Base-by-base conservation (phyloP, 257 asterid genomes). In the Petunia axillaris region DNA sequence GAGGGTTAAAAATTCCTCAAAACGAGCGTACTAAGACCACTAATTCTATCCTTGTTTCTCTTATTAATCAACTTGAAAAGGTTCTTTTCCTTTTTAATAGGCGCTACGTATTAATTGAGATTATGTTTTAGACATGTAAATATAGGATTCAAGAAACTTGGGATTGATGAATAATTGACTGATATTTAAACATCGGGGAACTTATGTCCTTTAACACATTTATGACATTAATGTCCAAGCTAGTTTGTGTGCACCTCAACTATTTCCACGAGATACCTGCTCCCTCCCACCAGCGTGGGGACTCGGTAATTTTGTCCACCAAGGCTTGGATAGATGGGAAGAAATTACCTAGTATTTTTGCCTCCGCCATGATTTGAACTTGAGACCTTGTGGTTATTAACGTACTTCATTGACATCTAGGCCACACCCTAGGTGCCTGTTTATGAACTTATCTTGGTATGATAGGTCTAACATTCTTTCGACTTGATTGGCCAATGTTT, bases 41-140 rank as follows among this genome's bases (percentile, higher is more conserved):
- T 75, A 91, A 84, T 82, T 79, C 95, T 15, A 85, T 96, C 79
- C 98, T 96, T 66, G 81, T 91, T 62, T 94, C 99, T 74, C 93
- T 94, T 74, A 94, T 96, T 87, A 92, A 89, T 2, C 99, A 96
- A 85, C 98, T 96, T 41, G 99, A 96, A 79, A 96, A 91, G 98
- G 99, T 94, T 73, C 8, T 43, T 13, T 38, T 11, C 53, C 48
- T 4, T 59, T 8, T 7, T n/a, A 11, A 10, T 43, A 36, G 58
- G 9, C 3, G 13, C n/a, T 71, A 39, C 5, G 11, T 8, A 15
- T 25, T 25, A 25, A 25, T 25, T 25, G 25, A 25, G 25, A 25
- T 25, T 25, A 25, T 25, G 25, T 25, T 25, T 25, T 25, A 25
- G 25, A 25, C 25, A 25, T 25, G 25, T 25, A 25, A 25, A 25